Conservation (phyloP, 2,329 filamentous ascomycete species). For the Teratosphaeria epicoccoides region DNA sequence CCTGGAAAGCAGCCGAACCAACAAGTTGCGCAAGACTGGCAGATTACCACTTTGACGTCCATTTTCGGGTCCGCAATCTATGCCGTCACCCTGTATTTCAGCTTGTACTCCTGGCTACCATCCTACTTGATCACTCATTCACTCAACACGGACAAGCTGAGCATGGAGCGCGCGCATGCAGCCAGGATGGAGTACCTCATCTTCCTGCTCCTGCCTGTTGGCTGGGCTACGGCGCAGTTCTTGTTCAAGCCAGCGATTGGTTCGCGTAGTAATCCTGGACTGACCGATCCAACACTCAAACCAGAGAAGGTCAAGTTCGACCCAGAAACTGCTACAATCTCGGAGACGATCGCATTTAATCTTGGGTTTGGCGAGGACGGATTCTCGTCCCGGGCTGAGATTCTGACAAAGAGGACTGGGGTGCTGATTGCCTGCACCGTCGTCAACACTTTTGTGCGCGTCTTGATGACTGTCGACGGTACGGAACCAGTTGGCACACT, state of each 20-base stretch:
- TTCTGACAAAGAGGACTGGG: conserved; percentile 46
- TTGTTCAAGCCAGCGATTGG: conserved; percentile 61
- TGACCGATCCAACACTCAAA: conserved; percentile 12
- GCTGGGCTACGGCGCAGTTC: conserved; percentile 62
- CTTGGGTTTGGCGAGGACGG: conserved; percentile 50
- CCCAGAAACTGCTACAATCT: conserved; percentile 52
- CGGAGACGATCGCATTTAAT: conserved; percentile 62
- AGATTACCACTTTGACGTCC: conserved; percentile 54
- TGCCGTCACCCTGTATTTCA: conserved; percentile 58
- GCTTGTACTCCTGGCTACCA: conserved; percentile 63
- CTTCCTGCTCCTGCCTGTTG: conserved; percentile 49
- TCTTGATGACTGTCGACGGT: conserved; percentile 56
- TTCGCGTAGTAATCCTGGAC: conserved; percentile 20
- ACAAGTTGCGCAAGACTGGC: conserved; percentile 46
- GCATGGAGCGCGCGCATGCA: conserved; percentile 56
- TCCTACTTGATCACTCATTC: conserved; percentile 56
- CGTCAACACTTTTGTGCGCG: conserved; percentile 52
- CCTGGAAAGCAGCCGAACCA: conserved; percentile 34
- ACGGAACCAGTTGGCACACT: conserved; percentile 59
- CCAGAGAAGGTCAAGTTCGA: conserved; percentile 48
- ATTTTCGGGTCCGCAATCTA: conserved; percentile 64
- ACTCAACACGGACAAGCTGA: conserved; percentile 55
- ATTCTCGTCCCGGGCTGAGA: conserved; percentile 54
- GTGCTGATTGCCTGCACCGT: conserved; percentile 37
- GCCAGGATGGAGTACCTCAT: conserved; percentile 37